Evolutionary conservation across 352 stramenopile species (phyloP).

Genomic region (Globisporangium mamillatum): DNA sequence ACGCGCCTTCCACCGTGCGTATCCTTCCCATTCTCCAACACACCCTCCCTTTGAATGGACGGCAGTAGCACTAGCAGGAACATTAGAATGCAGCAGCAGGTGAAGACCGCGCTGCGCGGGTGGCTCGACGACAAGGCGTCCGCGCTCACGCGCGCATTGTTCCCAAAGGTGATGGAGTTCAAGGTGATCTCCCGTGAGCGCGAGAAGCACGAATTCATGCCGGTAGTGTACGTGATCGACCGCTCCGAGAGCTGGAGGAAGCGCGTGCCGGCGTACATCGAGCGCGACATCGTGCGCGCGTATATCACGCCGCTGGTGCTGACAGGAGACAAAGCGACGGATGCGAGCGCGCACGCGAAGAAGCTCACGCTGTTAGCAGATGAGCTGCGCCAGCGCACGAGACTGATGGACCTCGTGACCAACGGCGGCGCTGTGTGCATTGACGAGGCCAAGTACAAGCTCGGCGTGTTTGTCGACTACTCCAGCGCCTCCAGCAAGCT

Average conservation of each 20-base stretch:
- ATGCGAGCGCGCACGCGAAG: slow-evolving; percentile 19
- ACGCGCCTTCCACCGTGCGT: background rate
- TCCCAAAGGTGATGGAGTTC: slow-evolving; percentile 72
- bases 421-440: slow-evolving; percentile 26
- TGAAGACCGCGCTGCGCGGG: background rate
- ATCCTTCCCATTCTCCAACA: background rate
- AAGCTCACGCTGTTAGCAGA: slow-evolving; percentile 30
- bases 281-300: slow-evolving; percentile 51
- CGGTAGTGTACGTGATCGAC: slow-evolving; percentile 68
- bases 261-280: slow-evolving; percentile 47
- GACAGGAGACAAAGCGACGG: background rate
- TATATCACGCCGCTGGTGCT: slow-evolving; percentile 55
- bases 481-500: background rate
- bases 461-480: slow-evolving; percentile 61
- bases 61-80: background rate
- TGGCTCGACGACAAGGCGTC: slow-evolving; percentile 5
- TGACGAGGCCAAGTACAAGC: slow-evolving; percentile 57
- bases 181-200: slow-evolving; percentile 70
- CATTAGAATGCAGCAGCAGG: background rate
- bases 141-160: slow-evolving; percentile 40
- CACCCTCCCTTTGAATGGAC: background rate
- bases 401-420: slow-evolving; percentile 37
- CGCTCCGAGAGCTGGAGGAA: slow-evolving; percentile 46
- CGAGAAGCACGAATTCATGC: slow-evolving; percentile 79
- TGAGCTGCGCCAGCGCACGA: slow-evolving; percentile 40